phyloP scores from a whole-genome alignment of 2,329 filamentous ascomycete genomes.

The Calonectria crousiana region DNA sequence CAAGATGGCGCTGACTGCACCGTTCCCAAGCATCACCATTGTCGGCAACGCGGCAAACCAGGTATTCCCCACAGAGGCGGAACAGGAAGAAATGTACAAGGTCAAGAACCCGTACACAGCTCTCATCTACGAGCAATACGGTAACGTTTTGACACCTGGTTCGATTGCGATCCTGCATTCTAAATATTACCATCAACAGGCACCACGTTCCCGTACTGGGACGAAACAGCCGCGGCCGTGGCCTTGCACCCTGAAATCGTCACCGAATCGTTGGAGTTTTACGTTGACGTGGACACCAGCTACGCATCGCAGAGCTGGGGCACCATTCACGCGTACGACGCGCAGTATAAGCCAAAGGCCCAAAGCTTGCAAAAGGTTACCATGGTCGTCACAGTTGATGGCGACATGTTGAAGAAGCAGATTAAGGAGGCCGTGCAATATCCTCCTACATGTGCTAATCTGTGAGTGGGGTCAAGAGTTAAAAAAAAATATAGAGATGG shows the following conservation, averaged over 20 bases:
- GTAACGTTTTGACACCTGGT: not conserved
- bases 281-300: not conserved
- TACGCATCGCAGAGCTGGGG: not conserved
- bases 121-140: not conserved
- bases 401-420: not conserved
- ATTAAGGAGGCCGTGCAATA: not conserved
- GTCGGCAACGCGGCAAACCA: constrained; percentile 2
- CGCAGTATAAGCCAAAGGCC: not conserved
- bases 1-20: not conserved
- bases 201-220: not conserved
- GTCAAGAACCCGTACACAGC: not conserved
- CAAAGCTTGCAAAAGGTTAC: constrained; percentile 5
- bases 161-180: not conserved
- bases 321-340: not conserved
- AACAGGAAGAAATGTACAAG: not conserved
- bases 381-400: not conserved
- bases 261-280: not conserved
- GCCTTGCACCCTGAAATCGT: not conserved
- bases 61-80: not conserved
- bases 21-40: not conserved
- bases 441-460: not conserved
- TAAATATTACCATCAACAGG: not conserved
- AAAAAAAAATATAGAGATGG: not conserved
- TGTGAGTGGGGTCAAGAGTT: not conserved
- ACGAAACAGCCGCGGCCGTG: not conserved